These are phyloP conservation scores for Venturia asperata DNA, from an alignment of 2,329 filamentous ascomycete genomes.

Conservation along the genomic window DNA sequence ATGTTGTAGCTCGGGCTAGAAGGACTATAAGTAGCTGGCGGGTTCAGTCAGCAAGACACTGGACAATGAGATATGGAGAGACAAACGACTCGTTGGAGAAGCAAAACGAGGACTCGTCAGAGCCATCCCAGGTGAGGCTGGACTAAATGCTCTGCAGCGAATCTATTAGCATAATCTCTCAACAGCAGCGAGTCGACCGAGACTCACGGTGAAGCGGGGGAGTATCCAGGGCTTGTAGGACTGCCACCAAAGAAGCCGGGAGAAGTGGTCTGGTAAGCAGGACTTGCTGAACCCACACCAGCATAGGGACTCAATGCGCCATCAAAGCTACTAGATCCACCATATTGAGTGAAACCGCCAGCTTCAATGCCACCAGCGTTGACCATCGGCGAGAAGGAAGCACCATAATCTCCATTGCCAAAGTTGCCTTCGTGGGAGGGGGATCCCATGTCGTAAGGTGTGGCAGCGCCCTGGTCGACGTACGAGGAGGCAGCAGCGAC, in stretches of 20 bases:
- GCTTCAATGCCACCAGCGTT: slow-evolving; percentile 53
- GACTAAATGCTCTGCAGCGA: no score
- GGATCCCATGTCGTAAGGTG: slow-evolving; percentile 76
- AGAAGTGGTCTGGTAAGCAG: slow-evolving; percentile 61
- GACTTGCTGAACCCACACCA: slow-evolving; percentile 54
- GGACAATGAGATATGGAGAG: slow-evolving; percentile 38
- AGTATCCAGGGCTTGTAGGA: slow-evolving; percentile 62
- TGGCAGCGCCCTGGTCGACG: slow-evolving; percentile 72
- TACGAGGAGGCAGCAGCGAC: slow-evolving; percentile 69
- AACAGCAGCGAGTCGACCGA: no score
- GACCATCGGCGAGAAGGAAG: slow-evolving; percentile 68
- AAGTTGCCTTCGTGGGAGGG: slow-evolving; percentile 55
- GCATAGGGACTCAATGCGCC: slow-evolving; percentile 62
- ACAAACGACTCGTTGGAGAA: slow-evolving; percentile 33
- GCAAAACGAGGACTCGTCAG: slow-evolving; percentile 45
- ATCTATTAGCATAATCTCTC: no score
- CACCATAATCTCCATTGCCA: slow-evolving; percentile 56
- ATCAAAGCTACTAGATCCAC: slow-evolving; percentile 56
- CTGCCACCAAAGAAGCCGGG: slow-evolving; percentile 61
- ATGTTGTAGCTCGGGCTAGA: no score
- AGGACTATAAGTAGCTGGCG: slow-evolving; percentile 61
- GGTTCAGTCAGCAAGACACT: slow-evolving; percentile 61
- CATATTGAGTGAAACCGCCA: slow-evolving; percentile 57
- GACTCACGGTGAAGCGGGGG: slow-evolving; percentile 20
- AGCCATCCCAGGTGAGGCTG: slow-evolving; percentile 40